Conservation (phyloP, 257 asterid genomes). For the Marsdenia floribunda region DNA sequence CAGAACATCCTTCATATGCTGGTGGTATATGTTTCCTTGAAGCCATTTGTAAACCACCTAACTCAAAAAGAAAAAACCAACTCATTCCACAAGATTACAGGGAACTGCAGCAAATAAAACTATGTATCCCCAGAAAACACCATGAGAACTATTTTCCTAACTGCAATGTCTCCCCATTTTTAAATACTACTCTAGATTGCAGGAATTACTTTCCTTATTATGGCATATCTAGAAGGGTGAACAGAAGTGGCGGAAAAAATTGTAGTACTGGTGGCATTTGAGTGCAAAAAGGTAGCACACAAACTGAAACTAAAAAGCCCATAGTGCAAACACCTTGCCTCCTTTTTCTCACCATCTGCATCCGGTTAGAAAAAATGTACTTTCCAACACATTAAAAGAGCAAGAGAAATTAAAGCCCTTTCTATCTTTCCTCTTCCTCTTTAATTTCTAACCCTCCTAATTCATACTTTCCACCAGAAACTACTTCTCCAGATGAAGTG, state of each 20-base stretch:
- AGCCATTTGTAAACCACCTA: slow-evolving; percentile 33
- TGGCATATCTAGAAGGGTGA: neutral
- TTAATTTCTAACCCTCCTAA: neutral
- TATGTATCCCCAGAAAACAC: neutral
- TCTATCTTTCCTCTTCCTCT: neutral
- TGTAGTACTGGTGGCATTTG: no score
- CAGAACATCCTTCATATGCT: slow-evolving; percentile 36
- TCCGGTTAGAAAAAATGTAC: neutral
- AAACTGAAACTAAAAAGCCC: neutral
- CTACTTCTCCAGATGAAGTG: neutral
- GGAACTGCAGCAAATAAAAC: slow-evolving; percentile 3
- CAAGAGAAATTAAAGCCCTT: neutral
- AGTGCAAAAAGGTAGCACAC: neutral
- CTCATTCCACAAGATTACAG: neutral
- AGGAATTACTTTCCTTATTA: neutral
- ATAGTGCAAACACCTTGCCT: neutral
- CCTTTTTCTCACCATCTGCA: neutral
- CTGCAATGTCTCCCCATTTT: no score
- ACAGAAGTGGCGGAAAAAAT: neutral
- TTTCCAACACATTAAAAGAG: neutral
- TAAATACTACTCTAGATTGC: neutral
- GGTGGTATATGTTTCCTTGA: slow-evolving; percentile 52
- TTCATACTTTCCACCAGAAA: neutral
- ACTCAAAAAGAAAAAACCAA: neutral
- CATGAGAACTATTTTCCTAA: neutral